Conservation (phyloP, 169 alveolate genomes). For the Plasmodium malariae region DNA sequence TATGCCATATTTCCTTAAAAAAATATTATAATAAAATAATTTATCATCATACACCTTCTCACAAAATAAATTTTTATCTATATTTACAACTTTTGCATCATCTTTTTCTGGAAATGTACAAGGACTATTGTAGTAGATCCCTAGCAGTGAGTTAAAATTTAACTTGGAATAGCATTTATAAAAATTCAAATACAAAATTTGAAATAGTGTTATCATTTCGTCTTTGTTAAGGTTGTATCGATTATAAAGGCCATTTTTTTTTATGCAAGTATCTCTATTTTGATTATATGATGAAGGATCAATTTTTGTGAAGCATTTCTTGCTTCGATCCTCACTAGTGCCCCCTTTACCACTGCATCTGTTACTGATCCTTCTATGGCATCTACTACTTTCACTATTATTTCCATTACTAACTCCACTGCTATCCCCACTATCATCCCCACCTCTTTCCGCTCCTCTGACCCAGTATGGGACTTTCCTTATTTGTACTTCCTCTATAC, state of each 20-base stretch:
- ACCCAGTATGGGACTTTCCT: background rate
- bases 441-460: background rate
- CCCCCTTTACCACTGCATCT: background rate
- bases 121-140: background rate
- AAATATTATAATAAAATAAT: background rate
- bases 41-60: background rate
- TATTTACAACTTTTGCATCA: background rate
- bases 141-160: conserved; percentile 1
- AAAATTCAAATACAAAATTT: conserved; percentile 18
- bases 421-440: background rate
- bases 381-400: too few relatives aligned
- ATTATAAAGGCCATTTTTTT: background rate
- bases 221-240: background rate
- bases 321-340: too few relatives aligned
- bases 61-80: background rate
- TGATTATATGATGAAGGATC: too few relatives aligned
- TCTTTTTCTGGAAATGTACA: background rate
- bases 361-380: background rate
- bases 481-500: conserved; percentile 18
- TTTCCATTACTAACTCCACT: too few relatives aligned
- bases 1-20: background rate
- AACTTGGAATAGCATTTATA: conserved; percentile 18
- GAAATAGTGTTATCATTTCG: background rate
- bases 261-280: background rate
- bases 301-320: too few relatives aligned